Percentiles rank a stretch among this genome's conserved stretches.
These are phyloP conservation scores for Hawksworthiomyces lignivorus DNA, from an alignment of 2,329 filamentous ascomycete species.

Conservation along the genomic window DNA sequence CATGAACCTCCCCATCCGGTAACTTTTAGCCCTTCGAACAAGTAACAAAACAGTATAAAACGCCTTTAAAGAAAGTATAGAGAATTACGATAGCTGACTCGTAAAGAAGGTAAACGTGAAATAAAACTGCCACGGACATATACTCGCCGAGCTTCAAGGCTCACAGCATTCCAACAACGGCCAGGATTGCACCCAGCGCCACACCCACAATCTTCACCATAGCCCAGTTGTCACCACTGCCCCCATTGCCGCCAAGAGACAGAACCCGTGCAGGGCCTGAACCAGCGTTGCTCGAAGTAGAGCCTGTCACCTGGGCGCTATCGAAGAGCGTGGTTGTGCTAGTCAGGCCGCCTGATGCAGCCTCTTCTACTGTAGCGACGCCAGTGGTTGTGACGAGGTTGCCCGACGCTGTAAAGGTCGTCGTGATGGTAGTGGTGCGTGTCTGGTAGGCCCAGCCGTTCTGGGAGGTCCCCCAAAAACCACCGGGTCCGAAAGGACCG, in stretches of 20 bases:
- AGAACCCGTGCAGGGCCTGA: slow-evolving; percentile 1
- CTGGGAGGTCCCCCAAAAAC: slow-evolving; percentile 27
- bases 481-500: slow-evolving; percentile 27
- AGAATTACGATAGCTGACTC: too few species aligned
- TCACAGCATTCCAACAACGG: slow-evolving; percentile 21
- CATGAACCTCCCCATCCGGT: too few species aligned
- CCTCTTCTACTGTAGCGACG: slow-evolving; percentile 22
- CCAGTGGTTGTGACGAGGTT: slow-evolving; percentile 20
- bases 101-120: too few species aligned
- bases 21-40: too few species aligned
- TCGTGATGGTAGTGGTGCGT: slow-evolving; percentile 25
- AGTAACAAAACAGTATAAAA: not conserved
- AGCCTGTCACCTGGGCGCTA: slow-evolving; percentile 6
- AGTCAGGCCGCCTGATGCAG: slow-evolving; percentile 23
- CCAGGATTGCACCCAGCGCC: slow-evolving; percentile 22
- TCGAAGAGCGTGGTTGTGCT: slow-evolving; percentile 23
- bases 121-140: too few species aligned
- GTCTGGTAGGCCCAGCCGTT: slow-evolving; percentile 31
- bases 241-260: not conserved
- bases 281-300: slow-evolving; percentile 2
- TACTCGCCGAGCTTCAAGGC: too few species aligned
- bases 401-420: slow-evolving; percentile 17
- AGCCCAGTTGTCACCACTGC: slow-evolving; percentile 2
- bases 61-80: too few species aligned
- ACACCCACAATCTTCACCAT: slow-evolving; percentile 20